Conservation (phyloP, 169 alveolate genomes). For the Cryptosporidium canis region DNA sequence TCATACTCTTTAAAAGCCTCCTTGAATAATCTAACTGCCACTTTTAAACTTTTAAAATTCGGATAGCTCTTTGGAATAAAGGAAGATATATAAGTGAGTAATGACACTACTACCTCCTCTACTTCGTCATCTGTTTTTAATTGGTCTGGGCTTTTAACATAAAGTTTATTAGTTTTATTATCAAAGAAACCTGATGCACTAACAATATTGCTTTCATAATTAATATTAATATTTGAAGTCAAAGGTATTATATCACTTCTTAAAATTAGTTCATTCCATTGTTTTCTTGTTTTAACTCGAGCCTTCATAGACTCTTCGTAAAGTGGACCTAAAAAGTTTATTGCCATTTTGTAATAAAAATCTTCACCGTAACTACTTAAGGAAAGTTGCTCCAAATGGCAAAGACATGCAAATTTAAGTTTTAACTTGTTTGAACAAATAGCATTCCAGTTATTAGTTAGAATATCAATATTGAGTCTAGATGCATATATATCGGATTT, state of each 20-base stretch:
- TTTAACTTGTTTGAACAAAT: neutral
- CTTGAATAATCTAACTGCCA: neutral
- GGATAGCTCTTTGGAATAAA: neutral
- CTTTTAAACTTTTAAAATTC: neutral
- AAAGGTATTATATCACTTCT: neutral
- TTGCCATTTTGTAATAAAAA: neutral
- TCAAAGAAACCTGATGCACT: neutral
- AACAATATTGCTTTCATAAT: neutral
- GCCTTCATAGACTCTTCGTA: constrained; percentile 18
- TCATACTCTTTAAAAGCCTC: neutral
- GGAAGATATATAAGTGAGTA: constrained; percentile 4
- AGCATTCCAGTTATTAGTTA: neutral
- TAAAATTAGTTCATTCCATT: constrained; percentile 1
- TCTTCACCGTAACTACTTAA: neutral
- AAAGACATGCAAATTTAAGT: neutral
- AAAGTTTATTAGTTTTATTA: neutral
- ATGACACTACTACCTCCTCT: neutral
- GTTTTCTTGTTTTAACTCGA: neutral
- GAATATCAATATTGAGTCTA: neutral
- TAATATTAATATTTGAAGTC: neutral
- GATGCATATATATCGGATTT: neutral
- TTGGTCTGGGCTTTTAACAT: neutral
- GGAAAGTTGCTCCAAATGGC: too few species aligned
- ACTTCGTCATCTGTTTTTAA: neutral
- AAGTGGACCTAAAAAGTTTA: constrained; percentile 46